A percentile compares a stretch with the other conserved stretches of the same genome.
Evolutionary conservation across 371 early-diverging fungal genomes (phyloP).

Genomic region (Mortierella sp.): DNA sequence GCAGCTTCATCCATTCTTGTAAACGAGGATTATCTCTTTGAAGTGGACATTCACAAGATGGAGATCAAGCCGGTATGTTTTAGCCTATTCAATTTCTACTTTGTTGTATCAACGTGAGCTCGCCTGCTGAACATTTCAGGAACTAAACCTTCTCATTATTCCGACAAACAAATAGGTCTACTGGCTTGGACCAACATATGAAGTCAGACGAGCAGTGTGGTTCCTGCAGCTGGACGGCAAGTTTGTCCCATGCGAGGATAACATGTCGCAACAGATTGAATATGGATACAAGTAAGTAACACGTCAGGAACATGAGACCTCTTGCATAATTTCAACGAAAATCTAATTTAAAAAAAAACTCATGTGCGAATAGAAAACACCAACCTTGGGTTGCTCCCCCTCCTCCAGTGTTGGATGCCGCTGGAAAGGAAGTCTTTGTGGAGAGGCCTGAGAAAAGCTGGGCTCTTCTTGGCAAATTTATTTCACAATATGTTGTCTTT

Average conservation of each 20-base stretch:
- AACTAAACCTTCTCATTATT: neutral
- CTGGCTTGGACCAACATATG: slow-evolving; percentile 86
- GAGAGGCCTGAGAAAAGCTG: slow-evolving; percentile 66
- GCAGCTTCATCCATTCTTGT: slow-evolving; percentile 57
- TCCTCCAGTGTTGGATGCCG: slow-evolving; percentile 32
- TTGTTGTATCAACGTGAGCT: neutral
- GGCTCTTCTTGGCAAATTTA: slow-evolving; percentile 82
- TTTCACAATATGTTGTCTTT: slow-evolving; percentile 82
- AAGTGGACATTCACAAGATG: slow-evolving; percentile 79
- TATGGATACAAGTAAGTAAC: slow-evolving; percentile 75
- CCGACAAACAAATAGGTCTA: slow-evolving; percentile 63
- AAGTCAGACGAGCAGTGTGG: slow-evolving; percentile 88
- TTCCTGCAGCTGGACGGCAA: slow-evolving; percentile 78
- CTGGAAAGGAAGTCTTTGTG: slow-evolving; percentile 39
- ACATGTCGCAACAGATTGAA: slow-evolving; percentile 83
- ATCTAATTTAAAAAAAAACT: neutral
- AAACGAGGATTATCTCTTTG: slow-evolving; percentile 84
- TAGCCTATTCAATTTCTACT: neutral
- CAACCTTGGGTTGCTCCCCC: slow-evolving; percentile 67
- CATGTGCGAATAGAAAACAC: slow-evolving; percentile 61
- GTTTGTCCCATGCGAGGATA: slow-evolving; percentile 85
- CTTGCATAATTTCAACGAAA: neutral
- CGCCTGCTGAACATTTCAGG: neutral
- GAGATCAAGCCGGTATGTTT: slow-evolving; percentile 72
- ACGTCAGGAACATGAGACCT: neutral